These are phyloP conservation scores for Tremella fuciformis DNA, from an alignment of 768 basidiomycete species.

Conservation along the genomic window DNA sequence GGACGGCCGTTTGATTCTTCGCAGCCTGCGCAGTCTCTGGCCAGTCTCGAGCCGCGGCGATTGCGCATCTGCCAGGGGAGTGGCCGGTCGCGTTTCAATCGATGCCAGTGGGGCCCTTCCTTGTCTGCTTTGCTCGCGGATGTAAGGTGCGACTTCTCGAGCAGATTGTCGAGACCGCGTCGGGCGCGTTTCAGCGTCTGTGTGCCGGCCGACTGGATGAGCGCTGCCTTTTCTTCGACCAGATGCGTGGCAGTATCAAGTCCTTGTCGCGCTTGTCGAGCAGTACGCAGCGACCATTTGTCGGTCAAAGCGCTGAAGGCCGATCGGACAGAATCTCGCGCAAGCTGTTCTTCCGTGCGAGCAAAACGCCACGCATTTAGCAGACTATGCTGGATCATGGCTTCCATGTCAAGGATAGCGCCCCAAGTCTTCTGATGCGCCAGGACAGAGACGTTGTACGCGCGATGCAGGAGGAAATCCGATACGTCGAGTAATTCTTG, in stretches of 20 bases:
- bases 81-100: neutral
- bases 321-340: neutral
- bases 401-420: neutral
- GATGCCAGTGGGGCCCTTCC: neutral
- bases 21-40: too few relatives aligned
- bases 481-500: neutral
- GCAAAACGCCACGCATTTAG: neutral
- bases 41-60: neutral
- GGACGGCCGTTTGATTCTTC: too few relatives aligned
- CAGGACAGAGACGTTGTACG: neutral
- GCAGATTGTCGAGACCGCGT: constrained; percentile 13
- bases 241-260: neutral
- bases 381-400: neutral
- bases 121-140: neutral
- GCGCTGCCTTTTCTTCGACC: constrained; percentile 6
- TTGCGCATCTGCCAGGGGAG: constrained; percentile 1
- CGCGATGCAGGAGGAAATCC: constrained; percentile 5
- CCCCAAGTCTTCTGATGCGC: neutral
- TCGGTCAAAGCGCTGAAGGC: neutral
- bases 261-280: neutral
- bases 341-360: neutral
- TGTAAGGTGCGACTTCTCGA: constrained; percentile 2
- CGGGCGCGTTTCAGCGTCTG: constrained; percentile 11
- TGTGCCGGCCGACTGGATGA: neutral
- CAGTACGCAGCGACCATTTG: neutral